Percentiles rank a stretch among this genome's conserved stretches.
Conservation (phyloP, 352 stramenopile genomes). For the Phytophthora citricola region DNA sequence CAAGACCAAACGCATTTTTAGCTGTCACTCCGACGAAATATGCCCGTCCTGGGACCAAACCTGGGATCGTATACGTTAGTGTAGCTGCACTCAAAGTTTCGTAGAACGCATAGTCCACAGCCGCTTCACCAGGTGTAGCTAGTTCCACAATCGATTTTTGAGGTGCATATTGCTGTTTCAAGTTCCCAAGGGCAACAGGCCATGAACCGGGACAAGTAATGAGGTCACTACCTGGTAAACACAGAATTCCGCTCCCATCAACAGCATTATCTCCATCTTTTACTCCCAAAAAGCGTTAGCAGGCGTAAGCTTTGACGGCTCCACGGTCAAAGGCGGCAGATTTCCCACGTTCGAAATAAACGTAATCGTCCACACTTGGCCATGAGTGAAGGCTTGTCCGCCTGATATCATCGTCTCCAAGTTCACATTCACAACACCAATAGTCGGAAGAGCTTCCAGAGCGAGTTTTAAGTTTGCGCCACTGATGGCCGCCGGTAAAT, state of each 20-base stretch:
- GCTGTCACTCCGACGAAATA: constrained; percentile 92
- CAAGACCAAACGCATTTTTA: constrained; percentile 85
- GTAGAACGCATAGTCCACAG: constrained; percentile 72
- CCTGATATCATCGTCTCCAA: constrained; percentile 13
- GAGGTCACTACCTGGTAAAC: constrained; percentile 48
- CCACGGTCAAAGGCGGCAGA: constrained; percentile 53
- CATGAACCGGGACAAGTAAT: constrained; percentile 56
- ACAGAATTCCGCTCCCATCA: constrained; percentile 41
- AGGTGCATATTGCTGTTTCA: constrained; percentile 18
- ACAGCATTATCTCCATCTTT: constrained; percentile 87
- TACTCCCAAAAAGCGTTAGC: constrained; percentile 54
- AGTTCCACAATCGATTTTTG: constrained; percentile 23
- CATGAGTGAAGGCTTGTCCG: constrained; percentile 39
- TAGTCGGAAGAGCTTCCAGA: constrained; percentile 66
- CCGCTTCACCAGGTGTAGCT: constrained; percentile 53
- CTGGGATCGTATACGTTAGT: constrained; percentile 75
- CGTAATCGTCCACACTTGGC: constrained; percentile 78
- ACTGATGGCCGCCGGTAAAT: constrained; percentile 48
- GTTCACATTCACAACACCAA: constrained; percentile 67
- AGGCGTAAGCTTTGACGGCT: constrained; percentile 72
- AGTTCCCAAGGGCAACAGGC: constrained; percentile 14
- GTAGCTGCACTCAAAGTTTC: constrained; percentile 66
- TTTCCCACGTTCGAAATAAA: constrained; percentile 78
- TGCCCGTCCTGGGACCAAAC: constrained; percentile 67
- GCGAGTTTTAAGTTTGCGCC: constrained; percentile 59